Base-by-base conservation (phyloP, 345 rosid species). In the Populus ilicifolia region DNA sequence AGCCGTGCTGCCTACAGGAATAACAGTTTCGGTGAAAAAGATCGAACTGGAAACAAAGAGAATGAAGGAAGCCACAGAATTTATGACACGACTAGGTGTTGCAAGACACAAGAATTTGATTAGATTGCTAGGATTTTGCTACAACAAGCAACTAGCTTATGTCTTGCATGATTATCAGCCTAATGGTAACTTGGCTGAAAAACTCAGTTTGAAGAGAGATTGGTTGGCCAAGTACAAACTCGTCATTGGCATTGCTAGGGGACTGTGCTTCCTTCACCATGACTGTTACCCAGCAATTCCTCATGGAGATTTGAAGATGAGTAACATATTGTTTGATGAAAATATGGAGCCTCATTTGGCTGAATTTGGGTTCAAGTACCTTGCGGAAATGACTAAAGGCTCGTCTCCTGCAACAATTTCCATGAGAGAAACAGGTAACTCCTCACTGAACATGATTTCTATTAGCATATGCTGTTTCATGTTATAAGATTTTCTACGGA, bases 251-350 rank as follows among this genome's bases (percentile, higher is more conserved):
- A 83, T 95, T 80, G 98, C 97, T 2, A 90, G 87, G 70, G 99
- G 94, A 67, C 91, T 93, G 39, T 77, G 84, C 80, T 95, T 89
- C 85, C 97, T 95, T 86, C 99, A 95, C 87, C 93, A 92, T 80
- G 98, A 93, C 43, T 93, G 96, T 29, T 84, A 82, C 71, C 99
- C 99, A 74, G 86, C 96, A 52, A 88, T 95, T 67, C 91, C 97
- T 6, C 99, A 95, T 72, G 97, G 98, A 71, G 96, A 92, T 86
- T 76, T 95, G 85, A 92, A 81, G 85, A 87, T 89, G 14, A 82
- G 83, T 73, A 95, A 85, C 64, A 64, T 95, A 54, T 77, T 89
- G 62, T 90, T 93, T 12, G 91, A 86, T 23, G 92, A 91, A 73
- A 89, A 89, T 74, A 90, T 88, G 90, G 94, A 93, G 78, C 94